phyloP scores from a whole-genome alignment of 805 yeast genomes.

The Suhomyces xylopsoci region DNA sequence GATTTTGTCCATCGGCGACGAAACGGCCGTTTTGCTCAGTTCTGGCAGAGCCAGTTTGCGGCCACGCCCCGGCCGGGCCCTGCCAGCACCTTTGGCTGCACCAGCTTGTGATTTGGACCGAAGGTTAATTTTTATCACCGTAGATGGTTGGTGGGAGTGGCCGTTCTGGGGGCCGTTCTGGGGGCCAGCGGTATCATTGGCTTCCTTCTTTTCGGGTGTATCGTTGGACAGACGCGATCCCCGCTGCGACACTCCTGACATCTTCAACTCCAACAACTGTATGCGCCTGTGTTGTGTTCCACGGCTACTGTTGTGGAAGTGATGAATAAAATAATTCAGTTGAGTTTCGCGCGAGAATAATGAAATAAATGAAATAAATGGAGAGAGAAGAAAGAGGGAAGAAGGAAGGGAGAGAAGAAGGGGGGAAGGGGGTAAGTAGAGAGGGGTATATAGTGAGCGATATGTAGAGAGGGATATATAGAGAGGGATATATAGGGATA shows the following conservation, averaged over 20 bases:
- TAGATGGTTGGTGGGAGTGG: not conserved
- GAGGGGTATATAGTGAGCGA: too few relatives aligned
- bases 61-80: not conserved
- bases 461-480: too few relatives aligned
- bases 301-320: not conserved
- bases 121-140: not conserved
- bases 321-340: not conserved
- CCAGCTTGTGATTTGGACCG: not conserved
- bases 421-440: too few relatives aligned
- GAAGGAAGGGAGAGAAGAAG: too few relatives aligned
- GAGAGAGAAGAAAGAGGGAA: not conserved
- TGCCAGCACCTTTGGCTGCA: not conserved
- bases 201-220: not conserved
- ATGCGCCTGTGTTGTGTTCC: not conserved
- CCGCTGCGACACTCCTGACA: not conserved
- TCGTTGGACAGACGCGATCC: not conserved
- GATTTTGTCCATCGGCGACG: not conserved
- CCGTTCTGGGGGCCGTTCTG: not conserved
- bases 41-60: not conserved
- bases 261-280: not conserved
- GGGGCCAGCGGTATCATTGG: not conserved
- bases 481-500: too few relatives aligned
- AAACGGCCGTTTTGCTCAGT: not conserved
- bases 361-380: too few relatives aligned
- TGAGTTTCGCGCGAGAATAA: slow-evolving; percentile 1